phyloP scores from a whole-genome alignment of 2,329 filamentous ascomycete species.

The Trichoderma sp. region DNA sequence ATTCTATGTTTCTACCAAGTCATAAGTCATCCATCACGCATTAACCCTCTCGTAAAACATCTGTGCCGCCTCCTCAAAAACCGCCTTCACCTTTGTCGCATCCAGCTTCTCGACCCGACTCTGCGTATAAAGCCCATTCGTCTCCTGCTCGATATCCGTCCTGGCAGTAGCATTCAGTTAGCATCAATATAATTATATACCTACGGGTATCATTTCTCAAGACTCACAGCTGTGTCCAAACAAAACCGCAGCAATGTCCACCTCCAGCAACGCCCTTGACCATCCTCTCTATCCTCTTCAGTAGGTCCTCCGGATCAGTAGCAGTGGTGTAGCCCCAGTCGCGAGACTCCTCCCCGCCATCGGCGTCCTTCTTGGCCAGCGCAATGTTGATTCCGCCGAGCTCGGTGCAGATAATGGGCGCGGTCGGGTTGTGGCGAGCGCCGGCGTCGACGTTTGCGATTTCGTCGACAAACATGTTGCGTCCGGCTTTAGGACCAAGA shows the following conservation, averaged over 20 bases:
- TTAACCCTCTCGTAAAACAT: conserved; percentile 48
- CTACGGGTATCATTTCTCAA: conserved; percentile 41
- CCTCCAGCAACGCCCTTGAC: conserved; percentile 60
- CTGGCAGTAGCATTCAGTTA: conserved; percentile 35
- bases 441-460: conserved; percentile 51
- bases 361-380: conserved; percentile 38
- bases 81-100: conserved; percentile 57
- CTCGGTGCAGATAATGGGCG: conserved; percentile 68
- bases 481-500: conserved; percentile 54
- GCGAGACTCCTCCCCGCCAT: conserved; percentile 47
- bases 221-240: conserved; percentile 67
- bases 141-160: conserved; percentile 68
- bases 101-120: conserved; percentile 65
- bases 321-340: conserved; percentile 74
- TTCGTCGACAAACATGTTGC: conserved; percentile 58
- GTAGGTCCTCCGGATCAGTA: conserved; percentile 60
- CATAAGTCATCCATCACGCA: not conserved
- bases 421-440: conserved; percentile 54
- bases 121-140: conserved; percentile 68
- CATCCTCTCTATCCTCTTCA: conserved; percentile 61
- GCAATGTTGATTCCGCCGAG: conserved; percentile 72
- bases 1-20: too few relatives aligned
- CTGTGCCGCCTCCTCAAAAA: conserved; percentile 58
- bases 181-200: not conserved
- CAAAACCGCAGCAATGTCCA: conserved; percentile 63